Percentiles rank a stretch among this genome's conserved stretches.
Conservation (phyloP, 1,284 basidiomycete genomes). For the Trichosporon ovoides region DNA sequence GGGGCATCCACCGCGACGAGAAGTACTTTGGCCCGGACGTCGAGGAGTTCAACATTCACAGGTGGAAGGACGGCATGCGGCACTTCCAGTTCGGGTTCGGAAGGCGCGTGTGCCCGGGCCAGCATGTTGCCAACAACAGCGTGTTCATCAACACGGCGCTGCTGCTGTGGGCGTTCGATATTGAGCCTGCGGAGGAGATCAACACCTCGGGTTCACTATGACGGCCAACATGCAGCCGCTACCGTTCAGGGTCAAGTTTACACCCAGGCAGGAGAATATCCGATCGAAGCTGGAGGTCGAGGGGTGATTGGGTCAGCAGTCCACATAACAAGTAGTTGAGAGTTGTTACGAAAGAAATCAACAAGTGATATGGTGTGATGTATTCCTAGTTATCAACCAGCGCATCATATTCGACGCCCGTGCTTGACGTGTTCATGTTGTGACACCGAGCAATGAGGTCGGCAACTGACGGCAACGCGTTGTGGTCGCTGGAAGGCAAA, state of each 20-base stretch:
- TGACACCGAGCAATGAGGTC: too few relatives aligned
- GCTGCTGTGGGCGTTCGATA: slow-evolving; percentile 41
- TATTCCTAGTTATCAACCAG: too few relatives aligned
- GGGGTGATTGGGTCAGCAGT: too few relatives aligned
- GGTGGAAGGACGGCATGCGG: slow-evolving; percentile 12
- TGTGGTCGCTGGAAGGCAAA: too few relatives aligned
- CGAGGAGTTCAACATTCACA: slow-evolving; percentile 25
- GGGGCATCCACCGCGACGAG: slow-evolving; percentile 29
- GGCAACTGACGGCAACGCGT: too few relatives aligned
- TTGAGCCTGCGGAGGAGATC: slow-evolving; percentile 21
- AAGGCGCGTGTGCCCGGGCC: slow-evolving; percentile 36
- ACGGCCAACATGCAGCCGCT: slow-evolving; percentile 14
- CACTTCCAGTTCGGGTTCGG: slow-evolving; percentile 26
- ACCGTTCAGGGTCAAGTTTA: slow-evolving; percentile 13
- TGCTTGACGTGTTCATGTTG: too few relatives aligned
- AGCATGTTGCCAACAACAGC: slow-evolving; percentile 43
- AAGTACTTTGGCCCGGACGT: slow-evolving; percentile 25
- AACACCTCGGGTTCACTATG: slow-evolving; percentile 17
- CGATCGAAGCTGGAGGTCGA: too few relatives aligned
- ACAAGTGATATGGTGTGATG: too few relatives aligned
- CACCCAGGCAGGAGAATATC: too few relatives aligned
- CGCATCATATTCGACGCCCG: too few relatives aligned
- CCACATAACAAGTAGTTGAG: too few relatives aligned
- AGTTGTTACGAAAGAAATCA: too few relatives aligned
- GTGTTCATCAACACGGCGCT: slow-evolving; percentile 40